Base-by-base conservation (phyloP, 257 asterid genomes). In the Ilex asprella region DNA sequence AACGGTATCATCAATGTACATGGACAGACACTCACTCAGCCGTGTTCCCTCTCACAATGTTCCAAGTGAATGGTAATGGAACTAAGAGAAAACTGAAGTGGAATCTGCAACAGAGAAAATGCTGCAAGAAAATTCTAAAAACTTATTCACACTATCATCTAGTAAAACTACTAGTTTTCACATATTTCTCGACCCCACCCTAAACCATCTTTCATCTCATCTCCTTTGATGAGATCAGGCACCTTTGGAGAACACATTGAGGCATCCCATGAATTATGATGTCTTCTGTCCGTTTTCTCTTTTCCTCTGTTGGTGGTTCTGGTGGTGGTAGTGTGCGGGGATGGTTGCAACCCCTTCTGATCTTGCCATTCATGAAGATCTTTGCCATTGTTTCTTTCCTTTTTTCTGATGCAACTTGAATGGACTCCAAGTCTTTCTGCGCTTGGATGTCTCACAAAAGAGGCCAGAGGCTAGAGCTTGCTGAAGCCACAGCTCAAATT, bases 371-470 rank as follows among this genome's bases (percentile, higher is more conserved):
- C 78, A 87, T 0, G 99, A 84, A 41, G 93, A 75, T 76, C 96
- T 81, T 61, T 91, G 83, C 99, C 96, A 87, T 50, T 81, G 86
- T 59, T 84, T 89, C 80, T 73, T 83, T 9, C 91, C 93, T 61
- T 88, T 92, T 66, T 79, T 87, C 78, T 84, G 96, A 64, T 86
- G 77, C 74, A 93, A 82, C 74, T 90, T 94, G 81, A 94, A 94
- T 16, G 97, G 99, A 63, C 97, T 94, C 99, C 99, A 94, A 70
- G 86, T 94, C 76, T 90, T 89, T 72, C 99, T 75, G 47, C 99
- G 91, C 65, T 90, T 94, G 13, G 97, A 79, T 32, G 93, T 72
- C 70, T 87, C 99, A 50, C 95, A 84, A 61, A 94, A 94, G 6
- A 90, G 82, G 39, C 99, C 99, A 43, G 96, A 84, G 5, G 99